Evolutionary conservation across 495 filamentous ascomycete genomes (phyloP), one percentile per base, ranked within the genome.

Genomic region (Mytilinidion resinicola): DNA sequence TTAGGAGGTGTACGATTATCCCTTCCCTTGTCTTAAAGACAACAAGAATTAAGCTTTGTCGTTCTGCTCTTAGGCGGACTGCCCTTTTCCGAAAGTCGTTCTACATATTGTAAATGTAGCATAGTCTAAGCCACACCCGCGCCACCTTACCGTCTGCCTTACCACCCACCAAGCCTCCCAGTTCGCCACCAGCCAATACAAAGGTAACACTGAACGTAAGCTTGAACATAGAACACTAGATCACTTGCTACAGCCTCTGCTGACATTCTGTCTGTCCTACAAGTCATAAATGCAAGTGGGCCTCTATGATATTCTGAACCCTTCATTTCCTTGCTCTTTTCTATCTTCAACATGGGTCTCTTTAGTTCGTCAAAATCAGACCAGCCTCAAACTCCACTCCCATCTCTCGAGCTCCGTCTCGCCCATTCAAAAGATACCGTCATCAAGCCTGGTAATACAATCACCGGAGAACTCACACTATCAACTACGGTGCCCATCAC

Each of bases 391-490:
- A 42, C 42, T 9, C 39, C 53, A 10, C 7, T 56, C 5, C 53
- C 53, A n/a, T 17, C 19, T 20, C 15, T 47, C 25, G 36, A 36
- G 17, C n/a, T 56, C 39, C n/a, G 14, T 36, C 53, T 56, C 19
- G 20, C 19, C 4, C 21, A 33, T 15, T 7, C 44, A 4, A 15
- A 50, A 35, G 55, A 51, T 9, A n/a, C 25, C 7, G 42, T 63
- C 12, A 60, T 56, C 52, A 60, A 50, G 39, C 61, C 61, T 3
- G 44, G 55, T 30, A 47, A 60, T 17, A 56, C 19, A 0, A 38
- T 64, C 9, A 46, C 61, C 6, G 61, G 61, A 14, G 43, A 56
- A 25, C 17, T 64, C 36, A 51, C 46, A 10, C 25, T 64, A 30
- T 42, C 41, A 6, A 49, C 52, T 12, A 56, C 61, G 10, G 21